These are phyloP conservation scores for Cryptococcus sp. DNA, from an alignment of 1,284 basidiomycete species.

Conservation along the genomic window DNA sequence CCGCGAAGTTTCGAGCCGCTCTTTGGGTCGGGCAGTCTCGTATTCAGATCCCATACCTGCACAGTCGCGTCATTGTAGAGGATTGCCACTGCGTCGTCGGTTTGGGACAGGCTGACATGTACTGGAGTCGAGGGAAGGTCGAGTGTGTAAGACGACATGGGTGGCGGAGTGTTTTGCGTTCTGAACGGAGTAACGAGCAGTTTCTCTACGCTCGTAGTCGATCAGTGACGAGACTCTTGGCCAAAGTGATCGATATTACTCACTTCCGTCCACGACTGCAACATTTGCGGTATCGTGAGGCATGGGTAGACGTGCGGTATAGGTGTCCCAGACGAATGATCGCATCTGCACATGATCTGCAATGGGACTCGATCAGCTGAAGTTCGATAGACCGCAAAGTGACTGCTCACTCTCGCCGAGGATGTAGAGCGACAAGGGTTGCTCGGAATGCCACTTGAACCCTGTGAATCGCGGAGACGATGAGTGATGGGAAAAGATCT, in stretches of 20 bases:
- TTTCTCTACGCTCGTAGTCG: constrained; percentile 56
- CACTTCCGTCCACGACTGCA: constrained; percentile 88
- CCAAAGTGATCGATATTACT: constrained; percentile 35
- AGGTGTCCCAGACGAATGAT: constrained; percentile 76
- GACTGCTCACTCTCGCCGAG: constrained; percentile 64
- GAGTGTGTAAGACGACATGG: constrained; percentile 81
- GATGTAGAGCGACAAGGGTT: constrained; percentile 68
- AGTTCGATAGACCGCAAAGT: neutral
- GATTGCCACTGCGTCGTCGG: constrained; percentile 64
- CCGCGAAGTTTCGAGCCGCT: constrained; percentile 57
- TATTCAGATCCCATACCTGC: constrained; percentile 70
- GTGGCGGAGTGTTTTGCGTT: constrained; percentile 86
- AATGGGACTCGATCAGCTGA: constrained; percentile 28
- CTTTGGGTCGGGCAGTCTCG: constrained; percentile 56
- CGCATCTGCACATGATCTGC: constrained; percentile 63
- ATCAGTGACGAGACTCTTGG: neutral
- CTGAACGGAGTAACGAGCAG: constrained; percentile 89
- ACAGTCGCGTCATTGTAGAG: constrained; percentile 61
- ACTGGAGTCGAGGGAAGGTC: constrained; percentile 60
- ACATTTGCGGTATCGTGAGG: constrained; percentile 81
- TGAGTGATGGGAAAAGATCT: constrained; percentile 61
- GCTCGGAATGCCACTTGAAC: constrained; percentile 85
- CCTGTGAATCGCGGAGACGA: constrained; percentile 62
- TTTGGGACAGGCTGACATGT: constrained; percentile 66
- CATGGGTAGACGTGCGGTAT: constrained; percentile 62